Percentiles rank a stretch among this genome's conserved stretches.
These are phyloP conservation scores for Nakazawaea pomicola DNA, from an alignment of 805 yeast species.

Conservation along the genomic window DNA sequence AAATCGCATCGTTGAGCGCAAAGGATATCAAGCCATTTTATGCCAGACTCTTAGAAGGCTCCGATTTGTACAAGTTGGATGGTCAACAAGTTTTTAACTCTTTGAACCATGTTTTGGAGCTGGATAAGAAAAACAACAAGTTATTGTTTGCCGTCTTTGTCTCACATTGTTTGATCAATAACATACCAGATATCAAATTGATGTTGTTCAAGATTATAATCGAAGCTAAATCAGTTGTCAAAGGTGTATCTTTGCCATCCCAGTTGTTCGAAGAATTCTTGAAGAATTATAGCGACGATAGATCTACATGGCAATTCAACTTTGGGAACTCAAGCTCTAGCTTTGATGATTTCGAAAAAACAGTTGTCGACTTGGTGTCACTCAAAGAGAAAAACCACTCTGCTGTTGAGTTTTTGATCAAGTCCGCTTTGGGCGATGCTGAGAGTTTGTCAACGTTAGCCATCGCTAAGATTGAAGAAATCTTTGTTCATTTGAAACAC, in stretches of 20 bases:
- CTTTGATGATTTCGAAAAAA: slow-evolving; percentile 49
- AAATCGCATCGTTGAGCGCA: slow-evolving; percentile 56
- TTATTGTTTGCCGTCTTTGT: slow-evolving; percentile 60
- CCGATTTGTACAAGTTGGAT: slow-evolving; percentile 45
- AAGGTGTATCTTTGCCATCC: slow-evolving; percentile 41
- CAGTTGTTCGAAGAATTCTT: slow-evolving; percentile 42
- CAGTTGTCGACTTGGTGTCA: slow-evolving; percentile 55
- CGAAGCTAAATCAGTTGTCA: slow-evolving; percentile 31
- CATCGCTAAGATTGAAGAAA: slow-evolving; percentile 42
- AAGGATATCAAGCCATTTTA: slow-evolving; percentile 53
- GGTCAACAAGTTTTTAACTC: slow-evolving; percentile 36
- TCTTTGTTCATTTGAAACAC: slow-evolving; percentile 52
- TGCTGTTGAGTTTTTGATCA: slow-evolving; percentile 58
- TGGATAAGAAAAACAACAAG: slow-evolving; percentile 52
- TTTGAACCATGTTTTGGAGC: slow-evolving; percentile 30
- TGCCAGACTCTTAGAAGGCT: slow-evolving; percentile 29
- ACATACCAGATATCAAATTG: slow-evolving; percentile 53
- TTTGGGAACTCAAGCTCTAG: slow-evolving; percentile 46
- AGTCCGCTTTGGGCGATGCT: slow-evolving; percentile 41
- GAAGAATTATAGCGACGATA: slow-evolving; percentile 37
- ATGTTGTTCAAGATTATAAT: slow-evolving; percentile 42
- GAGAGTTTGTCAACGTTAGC: slow-evolving; percentile 43
- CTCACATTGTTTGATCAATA: slow-evolving; percentile 53
- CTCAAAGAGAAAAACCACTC: slow-evolving; percentile 50
- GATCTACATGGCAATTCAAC: slow-evolving; percentile 38